These are phyloP conservation scores for Fraxinus paxiana DNA, from an alignment of 305 asterid species.

Conservation along the genomic window DNA sequence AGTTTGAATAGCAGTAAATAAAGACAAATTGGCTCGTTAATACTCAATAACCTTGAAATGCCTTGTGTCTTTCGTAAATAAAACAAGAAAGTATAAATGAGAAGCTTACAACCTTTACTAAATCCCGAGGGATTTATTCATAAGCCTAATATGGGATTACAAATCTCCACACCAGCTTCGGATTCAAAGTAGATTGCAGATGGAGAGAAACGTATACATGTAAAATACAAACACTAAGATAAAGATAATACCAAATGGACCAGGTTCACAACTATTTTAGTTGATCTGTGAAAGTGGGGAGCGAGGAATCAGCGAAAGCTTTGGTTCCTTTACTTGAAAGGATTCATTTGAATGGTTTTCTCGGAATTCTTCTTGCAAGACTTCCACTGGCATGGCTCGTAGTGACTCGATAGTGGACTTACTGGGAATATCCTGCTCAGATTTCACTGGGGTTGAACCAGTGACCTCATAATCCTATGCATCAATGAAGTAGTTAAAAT, in stretches of 20 bases:
- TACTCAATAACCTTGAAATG: neutral
- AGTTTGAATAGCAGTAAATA: neutral
- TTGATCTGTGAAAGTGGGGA: conserved; percentile 70
- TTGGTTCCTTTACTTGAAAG: conserved; percentile 47
- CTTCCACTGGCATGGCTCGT: conserved; percentile 67
- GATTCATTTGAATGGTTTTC: conserved; percentile 56
- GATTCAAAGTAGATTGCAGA: conserved; percentile 6
- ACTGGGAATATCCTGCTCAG: neutral
- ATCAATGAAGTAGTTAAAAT: neutral
- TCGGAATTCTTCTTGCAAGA: conserved; percentile 65
- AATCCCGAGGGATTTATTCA: conserved; percentile 50
- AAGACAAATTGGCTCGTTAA: neutral
- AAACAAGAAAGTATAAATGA: neutral
- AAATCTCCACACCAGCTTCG: neutral
- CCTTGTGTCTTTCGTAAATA: neutral
- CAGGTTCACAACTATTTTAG: conserved; percentile 16
- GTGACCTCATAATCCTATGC: conserved; percentile 29
- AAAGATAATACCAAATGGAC: neutral
- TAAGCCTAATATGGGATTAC: neutral
- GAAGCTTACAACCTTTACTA: conserved; percentile 32
- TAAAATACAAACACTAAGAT: conserved; percentile 29
- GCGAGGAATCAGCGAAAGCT: conserved; percentile 52
- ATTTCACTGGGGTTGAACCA: conserved; percentile 40
- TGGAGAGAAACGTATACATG: conserved; percentile 10
- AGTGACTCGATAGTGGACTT: conserved; percentile 64